A percentile compares a stretch with the other conserved stretches of the same genome.
phyloP scores from a whole-genome alignment of 2,329 filamentous ascomycete species.

The Fusarium aywerte region DNA sequence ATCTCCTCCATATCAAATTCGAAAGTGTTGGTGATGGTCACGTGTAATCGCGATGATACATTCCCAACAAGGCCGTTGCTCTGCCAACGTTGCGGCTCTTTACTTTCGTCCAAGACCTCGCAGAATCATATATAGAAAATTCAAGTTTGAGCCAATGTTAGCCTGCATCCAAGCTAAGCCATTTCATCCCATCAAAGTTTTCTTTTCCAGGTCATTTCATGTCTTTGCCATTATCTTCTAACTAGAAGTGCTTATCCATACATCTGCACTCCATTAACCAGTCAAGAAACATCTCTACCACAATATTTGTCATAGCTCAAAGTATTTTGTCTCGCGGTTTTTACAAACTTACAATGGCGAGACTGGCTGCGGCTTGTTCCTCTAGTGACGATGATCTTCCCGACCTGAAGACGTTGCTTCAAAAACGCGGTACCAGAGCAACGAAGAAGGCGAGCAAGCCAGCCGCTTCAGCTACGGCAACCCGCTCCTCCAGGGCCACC shows the following conservation, averaged over 20 bases:
- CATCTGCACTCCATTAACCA: constrained; percentile 12
- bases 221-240: constrained; percentile 12
- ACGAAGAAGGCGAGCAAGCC: constrained; percentile 21
- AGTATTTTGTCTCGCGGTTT: neutral
- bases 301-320: constrained; percentile 2
- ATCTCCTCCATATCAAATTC: too few relatives aligned
- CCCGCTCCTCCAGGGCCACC: constrained; percentile 42
- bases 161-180: constrained; percentile 8
- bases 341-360: constrained; percentile 42
- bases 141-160: constrained; percentile 6
- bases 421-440: constrained; percentile 27
- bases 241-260: constrained; percentile 5
- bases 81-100: constrained; percentile 20
- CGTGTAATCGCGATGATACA: constrained; percentile 18
- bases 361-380: constrained; percentile 45
- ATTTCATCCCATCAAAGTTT: constrained; percentile 2
- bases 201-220: constrained; percentile 16
- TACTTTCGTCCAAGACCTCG: neutral
- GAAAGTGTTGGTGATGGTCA: neutral
- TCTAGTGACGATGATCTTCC: constrained; percentile 58
- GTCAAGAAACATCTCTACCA: neutral
- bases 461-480: constrained; percentile 22
- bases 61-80: constrained; percentile 27
- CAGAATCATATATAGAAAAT: constrained; percentile 17
- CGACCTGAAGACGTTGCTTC: constrained; percentile 50